These are phyloP conservation scores for Sphaerulina populicola DNA, from an alignment of 2,329 filamentous ascomycete genomes.

Conservation along the genomic window DNA sequence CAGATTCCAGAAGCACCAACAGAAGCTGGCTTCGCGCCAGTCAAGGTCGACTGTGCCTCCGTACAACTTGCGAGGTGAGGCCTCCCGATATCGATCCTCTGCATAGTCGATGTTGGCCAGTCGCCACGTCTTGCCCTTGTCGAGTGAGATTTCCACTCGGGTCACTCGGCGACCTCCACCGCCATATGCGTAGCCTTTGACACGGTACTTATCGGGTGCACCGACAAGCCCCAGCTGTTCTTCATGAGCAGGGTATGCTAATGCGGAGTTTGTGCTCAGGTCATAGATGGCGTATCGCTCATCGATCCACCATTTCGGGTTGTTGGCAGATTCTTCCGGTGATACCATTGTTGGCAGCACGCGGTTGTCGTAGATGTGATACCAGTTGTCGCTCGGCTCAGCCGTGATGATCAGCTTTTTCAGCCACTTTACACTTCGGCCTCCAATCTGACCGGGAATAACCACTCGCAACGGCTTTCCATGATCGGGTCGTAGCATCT, in stretches of 20 bases:
- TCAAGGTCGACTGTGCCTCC: slow-evolving; percentile 72
- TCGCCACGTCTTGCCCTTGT: slow-evolving; percentile 72
- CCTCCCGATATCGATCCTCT: slow-evolving; percentile 72
- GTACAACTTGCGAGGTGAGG: slow-evolving; percentile 56
- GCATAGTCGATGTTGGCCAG: slow-evolving; percentile 71
- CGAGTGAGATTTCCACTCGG: slow-evolving; percentile 71
- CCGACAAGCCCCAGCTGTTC: slow-evolving; percentile 52
- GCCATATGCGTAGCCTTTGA: slow-evolving; percentile 77
- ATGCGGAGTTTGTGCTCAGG: slow-evolving; percentile 76
- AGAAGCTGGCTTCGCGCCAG: slow-evolving; percentile 74
- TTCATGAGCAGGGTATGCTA: slow-evolving; percentile 69
- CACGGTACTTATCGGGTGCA: slow-evolving; percentile 50
- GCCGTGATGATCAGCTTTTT: slow-evolving; percentile 71
- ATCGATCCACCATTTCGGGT: slow-evolving; percentile 74
- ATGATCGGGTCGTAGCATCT: slow-evolving; percentile 70
- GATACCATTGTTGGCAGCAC: slow-evolving; percentile 80
- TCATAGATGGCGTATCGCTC: slow-evolving; percentile 91
- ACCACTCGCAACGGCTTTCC: slow-evolving; percentile 74
- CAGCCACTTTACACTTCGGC: slow-evolving; percentile 87
- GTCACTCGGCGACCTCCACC: slow-evolving; percentile 80
- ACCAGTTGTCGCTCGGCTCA: slow-evolving; percentile 82
- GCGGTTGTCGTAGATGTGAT: slow-evolving; percentile 88
- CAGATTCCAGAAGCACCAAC: slow-evolving; percentile 87
- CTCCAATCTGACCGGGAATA: slow-evolving; percentile 85
- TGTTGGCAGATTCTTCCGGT: slow-evolving; percentile 67